These are phyloP conservation scores for Thermomucor indicae-seudaticae DNA, from an alignment of 371 early-diverging fungal species.

Conservation along the genomic window DNA sequence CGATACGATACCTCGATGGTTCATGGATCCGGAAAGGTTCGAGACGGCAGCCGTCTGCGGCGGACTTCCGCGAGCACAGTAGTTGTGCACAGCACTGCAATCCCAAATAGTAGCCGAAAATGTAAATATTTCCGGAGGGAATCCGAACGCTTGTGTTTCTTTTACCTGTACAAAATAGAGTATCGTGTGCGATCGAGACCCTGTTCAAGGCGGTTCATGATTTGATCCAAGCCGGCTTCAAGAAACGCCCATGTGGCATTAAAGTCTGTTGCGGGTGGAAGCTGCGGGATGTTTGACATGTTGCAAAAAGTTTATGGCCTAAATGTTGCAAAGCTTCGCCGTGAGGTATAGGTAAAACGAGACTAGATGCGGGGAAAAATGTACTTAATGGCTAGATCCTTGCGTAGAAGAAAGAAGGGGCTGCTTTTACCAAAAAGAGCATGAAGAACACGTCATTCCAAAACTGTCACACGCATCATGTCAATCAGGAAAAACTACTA, in stretches of 20 bases:
- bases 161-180: constrained; percentile 87
- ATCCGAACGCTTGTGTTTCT: not conserved
- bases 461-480: too few species aligned
- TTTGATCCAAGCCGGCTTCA: constrained; percentile 74
- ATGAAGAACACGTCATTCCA: too few species aligned
- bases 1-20: constrained; percentile 24
- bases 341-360: too few species aligned
- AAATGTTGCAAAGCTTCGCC: too few species aligned
- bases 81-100: constrained; percentile 79
- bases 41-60: constrained; percentile 7
- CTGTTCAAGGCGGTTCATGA: constrained; percentile 73
- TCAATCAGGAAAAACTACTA: too few species aligned
- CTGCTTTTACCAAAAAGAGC: too few species aligned
- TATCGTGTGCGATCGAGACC: constrained; percentile 74
- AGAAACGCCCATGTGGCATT: constrained; percentile 75
- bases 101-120: not conserved
- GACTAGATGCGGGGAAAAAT: too few species aligned
- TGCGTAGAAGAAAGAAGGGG: too few species aligned
- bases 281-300: constrained; percentile 8
- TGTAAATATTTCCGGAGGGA: not conserved
- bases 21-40: constrained; percentile 8
- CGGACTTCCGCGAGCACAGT: constrained; percentile 60
- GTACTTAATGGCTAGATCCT: too few species aligned
- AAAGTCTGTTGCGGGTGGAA: constrained; percentile 50
- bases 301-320: not conserved